These are phyloP conservation scores for Trametes meyenii DNA, from an alignment of 768 basidiomycete species.

Conservation along the genomic window DNA sequence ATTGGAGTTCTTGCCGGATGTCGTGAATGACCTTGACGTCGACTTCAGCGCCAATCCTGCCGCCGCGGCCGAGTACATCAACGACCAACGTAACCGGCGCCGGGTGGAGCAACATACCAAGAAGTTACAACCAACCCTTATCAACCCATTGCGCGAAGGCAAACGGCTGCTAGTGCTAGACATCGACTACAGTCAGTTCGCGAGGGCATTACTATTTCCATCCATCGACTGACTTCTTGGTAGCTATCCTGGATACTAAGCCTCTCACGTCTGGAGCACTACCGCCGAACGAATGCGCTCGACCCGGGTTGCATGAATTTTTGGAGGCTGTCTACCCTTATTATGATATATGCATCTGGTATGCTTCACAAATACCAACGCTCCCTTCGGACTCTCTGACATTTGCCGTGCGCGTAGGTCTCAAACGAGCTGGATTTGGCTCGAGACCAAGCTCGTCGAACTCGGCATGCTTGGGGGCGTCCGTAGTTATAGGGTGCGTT, in stretches of 20 bases:
- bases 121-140: slow-evolving; percentile 67
- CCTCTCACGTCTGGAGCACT: slow-evolving; percentile 81
- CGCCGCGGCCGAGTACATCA: slow-evolving; percentile 59
- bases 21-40: slow-evolving; percentile 81
- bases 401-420: slow-evolving; percentile 48
- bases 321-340: slow-evolving; percentile 76
- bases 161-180: slow-evolving; percentile 86
- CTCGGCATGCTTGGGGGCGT: slow-evolving; percentile 79
- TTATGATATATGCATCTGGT: slow-evolving; percentile 94
- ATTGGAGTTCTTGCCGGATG: slow-evolving; percentile 65
- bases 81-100: slow-evolving; percentile 80
- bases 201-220: neutral
- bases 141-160: slow-evolving; percentile 72
- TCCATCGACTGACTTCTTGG: neutral
- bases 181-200: slow-evolving; percentile 77
- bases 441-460: slow-evolving; percentile 86
- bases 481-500: slow-evolving; percentile 65
- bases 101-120: slow-evolving; percentile 76
- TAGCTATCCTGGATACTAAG: slow-evolving; percentile 84
- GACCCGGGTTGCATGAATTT: slow-evolving; percentile 85
- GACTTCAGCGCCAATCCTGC: slow-evolving; percentile 71
- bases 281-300: slow-evolving; percentile 78
- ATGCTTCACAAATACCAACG: neutral
- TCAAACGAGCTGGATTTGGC: slow-evolving; percentile 88
- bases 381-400: neutral